Base-by-base conservation (phyloP, 495 filamentous ascomycete genomes). In the Trichoderma parareesei region DNA sequence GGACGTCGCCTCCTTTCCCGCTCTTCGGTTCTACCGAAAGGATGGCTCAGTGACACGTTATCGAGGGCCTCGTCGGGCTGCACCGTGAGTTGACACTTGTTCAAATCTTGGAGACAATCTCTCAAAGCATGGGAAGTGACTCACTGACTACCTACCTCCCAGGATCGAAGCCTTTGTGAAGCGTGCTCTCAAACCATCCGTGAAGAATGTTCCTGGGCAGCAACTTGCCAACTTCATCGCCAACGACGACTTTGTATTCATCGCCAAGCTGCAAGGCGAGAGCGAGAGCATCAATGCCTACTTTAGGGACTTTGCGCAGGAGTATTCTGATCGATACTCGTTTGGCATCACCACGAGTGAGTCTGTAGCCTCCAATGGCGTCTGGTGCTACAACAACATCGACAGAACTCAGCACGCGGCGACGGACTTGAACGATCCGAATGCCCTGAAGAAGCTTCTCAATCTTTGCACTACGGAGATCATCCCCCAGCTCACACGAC, bases 401-500 rank as follows among this genome's bases (percentile, higher is more conserved):
- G 79, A 81, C 38, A 71, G 71, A 20, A 66, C 75, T 48, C 69
- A 77, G 35, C 70, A 73, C 55, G 62, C 69, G 4, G 53, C 77
- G 10, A 67, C 69, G 5, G 79, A 75, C 5, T 61, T 75, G 10
- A 68, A 70, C 13, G 65, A 60, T 6, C 68, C 74, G 9, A 64
- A 68, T 4, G 68, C 72, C 5, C 14, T 84, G 1, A 72, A 76
- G 53, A 66, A 65, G 9, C 78, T 81, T 20, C 53, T 82, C 43
- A 65, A 72, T 38, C 65, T 35, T 2, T 78, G 77, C 38, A 70
- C 74, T 5, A 65, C 64, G 8, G 73, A 72, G 1, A 62, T 81
- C 5, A 78, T 83, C 10, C 75, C 75, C 0, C 77, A 81, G 62
- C 71, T 83, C 44, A 82, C 73, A 7, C 70, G 79, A 18, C 66